Percentiles rank a stretch among this genome's conserved stretches.
phyloP scores from a whole-genome alignment of 768 basidiomycete species.

The Plicaturopsis crispa region DNA sequence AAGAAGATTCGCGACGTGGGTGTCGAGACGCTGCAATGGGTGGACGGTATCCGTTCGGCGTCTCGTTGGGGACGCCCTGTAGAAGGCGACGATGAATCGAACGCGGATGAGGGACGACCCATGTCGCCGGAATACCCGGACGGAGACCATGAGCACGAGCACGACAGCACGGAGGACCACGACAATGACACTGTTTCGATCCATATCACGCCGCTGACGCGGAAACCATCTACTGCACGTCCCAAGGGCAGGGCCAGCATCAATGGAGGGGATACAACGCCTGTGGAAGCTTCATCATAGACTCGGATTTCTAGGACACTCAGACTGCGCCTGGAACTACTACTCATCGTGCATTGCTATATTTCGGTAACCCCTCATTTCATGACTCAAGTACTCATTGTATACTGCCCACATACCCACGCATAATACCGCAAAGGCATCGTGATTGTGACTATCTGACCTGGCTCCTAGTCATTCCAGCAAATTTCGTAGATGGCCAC shows the following conservation, averaged over 20 bases:
- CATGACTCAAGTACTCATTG: too few relatives aligned
- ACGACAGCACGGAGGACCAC: slow-evolving; percentile 22
- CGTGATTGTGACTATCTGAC: too few relatives aligned
- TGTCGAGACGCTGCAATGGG: slow-evolving; percentile 54
- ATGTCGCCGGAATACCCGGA: too few relatives aligned
- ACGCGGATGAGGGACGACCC: slow-evolving; percentile 40
- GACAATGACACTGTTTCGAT: slow-evolving; percentile 24
- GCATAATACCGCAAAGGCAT: too few relatives aligned
- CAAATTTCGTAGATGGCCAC: too few relatives aligned
- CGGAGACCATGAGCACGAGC: too few relatives aligned
- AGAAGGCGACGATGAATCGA: slow-evolving; percentile 26
- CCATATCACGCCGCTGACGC: slow-evolving; percentile 55
- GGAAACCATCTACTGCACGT: slow-evolving; percentile 49
- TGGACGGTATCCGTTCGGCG: slow-evolving; percentile 59
- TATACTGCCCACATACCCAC: too few relatives aligned
- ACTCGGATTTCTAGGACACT: neutral
- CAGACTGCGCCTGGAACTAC: too few relatives aligned
- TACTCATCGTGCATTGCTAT: too few relatives aligned
- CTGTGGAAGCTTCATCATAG: slow-evolving; percentile 18
- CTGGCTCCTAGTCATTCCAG: too few relatives aligned
- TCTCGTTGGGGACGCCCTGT: slow-evolving; percentile 50
- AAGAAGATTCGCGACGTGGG: slow-evolving; percentile 55
- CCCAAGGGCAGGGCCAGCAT: slow-evolving; percentile 47
- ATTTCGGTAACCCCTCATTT: too few relatives aligned
- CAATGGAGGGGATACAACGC: slow-evolving; percentile 30